Conservation (phyloP, 2,329 filamentous ascomycete species). For the Xylaria sp. region DNA sequence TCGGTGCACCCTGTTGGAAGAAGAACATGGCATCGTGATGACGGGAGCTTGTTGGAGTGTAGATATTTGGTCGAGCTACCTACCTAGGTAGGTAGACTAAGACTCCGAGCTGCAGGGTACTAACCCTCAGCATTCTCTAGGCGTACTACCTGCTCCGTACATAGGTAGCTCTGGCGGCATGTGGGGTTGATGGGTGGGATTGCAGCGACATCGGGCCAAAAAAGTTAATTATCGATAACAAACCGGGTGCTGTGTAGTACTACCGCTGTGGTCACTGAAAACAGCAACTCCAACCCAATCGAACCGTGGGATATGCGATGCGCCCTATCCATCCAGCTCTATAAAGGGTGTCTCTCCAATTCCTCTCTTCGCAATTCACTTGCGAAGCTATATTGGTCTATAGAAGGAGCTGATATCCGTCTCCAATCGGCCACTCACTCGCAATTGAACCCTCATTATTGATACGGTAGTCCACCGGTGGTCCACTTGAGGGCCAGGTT, state of each 20-base stretch:
- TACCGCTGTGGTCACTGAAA: neutral
- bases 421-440: neutral
- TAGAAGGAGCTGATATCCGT: neutral
- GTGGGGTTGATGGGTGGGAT: constrained; percentile 5
- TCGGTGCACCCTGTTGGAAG: neutral
- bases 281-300: neutral
- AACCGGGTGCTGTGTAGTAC: constrained; percentile 15
- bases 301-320: constrained; percentile 1
- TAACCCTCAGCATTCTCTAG: too few species aligned
- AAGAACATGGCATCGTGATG: neutral
- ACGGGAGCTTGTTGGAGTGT: neutral
- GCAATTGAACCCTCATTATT: neutral
- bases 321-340: constrained; percentile 1
- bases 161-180: neutral
- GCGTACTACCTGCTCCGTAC: too few species aligned
- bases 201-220: constrained; percentile 37
- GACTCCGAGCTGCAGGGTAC: too few species aligned
- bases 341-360: constrained; percentile 7
- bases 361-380: neutral
- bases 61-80: neutral
- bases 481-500: constrained; percentile 18
- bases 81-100: neutral
- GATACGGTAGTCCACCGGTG: neutral
- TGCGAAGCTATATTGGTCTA: neutral
- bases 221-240: constrained; percentile 40